A percentile compares a stretch with the other conserved stretches of the same genome.
phyloP scores from a whole-genome alignment of 2,329 filamentous ascomycete species.

The Aspergillus pseudoterreus region DNA sequence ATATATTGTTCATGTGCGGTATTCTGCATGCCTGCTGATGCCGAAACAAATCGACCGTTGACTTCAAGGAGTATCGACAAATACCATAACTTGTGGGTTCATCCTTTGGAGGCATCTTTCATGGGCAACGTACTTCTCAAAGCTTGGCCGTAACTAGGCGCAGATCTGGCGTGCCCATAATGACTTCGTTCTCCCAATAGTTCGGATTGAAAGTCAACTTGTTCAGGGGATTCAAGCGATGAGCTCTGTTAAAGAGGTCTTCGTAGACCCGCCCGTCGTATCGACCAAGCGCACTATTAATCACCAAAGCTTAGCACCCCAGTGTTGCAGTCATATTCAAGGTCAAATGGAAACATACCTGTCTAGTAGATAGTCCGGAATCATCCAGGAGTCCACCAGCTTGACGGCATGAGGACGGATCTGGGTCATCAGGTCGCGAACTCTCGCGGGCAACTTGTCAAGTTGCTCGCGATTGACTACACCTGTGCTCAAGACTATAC shows the following conservation, averaged over 20 bases:
- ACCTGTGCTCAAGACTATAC: not conserved
- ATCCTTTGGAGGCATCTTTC: no score
- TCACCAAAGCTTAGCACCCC: not conserved
- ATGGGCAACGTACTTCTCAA: not conserved
- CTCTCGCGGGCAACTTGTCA: not conserved
- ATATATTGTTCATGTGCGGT: no score
- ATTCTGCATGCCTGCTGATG: no score
- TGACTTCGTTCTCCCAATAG: constrained; percentile 20
- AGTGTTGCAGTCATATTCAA: constrained; percentile 30
- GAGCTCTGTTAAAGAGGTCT: constrained; percentile 49
- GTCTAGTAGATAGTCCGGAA: constrained; percentile 51
- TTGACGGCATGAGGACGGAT: constrained; percentile 51
- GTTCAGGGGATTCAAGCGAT: constrained; percentile 51
- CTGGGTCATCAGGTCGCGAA: constrained; percentile 46
- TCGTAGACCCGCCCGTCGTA: constrained; percentile 54
- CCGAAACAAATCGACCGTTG: no score
- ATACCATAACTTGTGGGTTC: no score
- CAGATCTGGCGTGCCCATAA: not conserved
- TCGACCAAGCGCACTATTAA: constrained; percentile 35
- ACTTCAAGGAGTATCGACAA: no score
- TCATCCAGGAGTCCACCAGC: constrained; percentile 51
- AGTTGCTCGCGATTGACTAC: not conserved
- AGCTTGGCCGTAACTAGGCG: not conserved
- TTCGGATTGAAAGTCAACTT: constrained; percentile 45
- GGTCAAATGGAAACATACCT: constrained; percentile 17